A percentile compares a stretch with the other conserved stretches of the same genome.
Evolutionary conservation across 1,139 yeast genomes (phyloP).

Genomic region (Candida labiduridarum): DNA sequence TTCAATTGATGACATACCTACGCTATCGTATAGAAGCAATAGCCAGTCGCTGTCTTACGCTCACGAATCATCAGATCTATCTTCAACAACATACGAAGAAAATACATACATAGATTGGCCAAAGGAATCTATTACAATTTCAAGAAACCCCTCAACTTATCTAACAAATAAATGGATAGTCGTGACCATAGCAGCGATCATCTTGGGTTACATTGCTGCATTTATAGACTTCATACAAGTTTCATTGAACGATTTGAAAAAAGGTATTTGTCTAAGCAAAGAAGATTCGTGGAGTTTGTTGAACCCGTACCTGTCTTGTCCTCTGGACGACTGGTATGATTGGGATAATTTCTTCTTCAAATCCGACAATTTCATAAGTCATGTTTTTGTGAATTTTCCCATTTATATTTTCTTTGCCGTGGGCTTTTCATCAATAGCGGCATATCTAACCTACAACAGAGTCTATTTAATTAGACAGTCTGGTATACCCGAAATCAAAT

Average conservation of each 20-base stretch:
- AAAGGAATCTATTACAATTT: conserved; percentile 23
- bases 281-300: conserved; percentile 46
- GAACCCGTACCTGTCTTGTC: conserved; percentile 50
- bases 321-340: conserved; percentile 43
- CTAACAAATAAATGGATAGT: conserved; percentile 54
- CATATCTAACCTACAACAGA: conserved; percentile 29
- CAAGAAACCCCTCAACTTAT: conserved; percentile 12
- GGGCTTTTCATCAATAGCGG: conserved; percentile 29
- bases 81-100: conserved; percentile 21
- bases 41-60: not conserved
- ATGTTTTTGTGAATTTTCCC: conserved; percentile 38
- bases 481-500: conserved; percentile 72
- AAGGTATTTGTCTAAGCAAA: conserved; percentile 43
- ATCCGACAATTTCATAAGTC: conserved; percentile 20
- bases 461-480: conserved; percentile 56
- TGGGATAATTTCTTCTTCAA: conserved; percentile 40
- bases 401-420: conserved; percentile 36
- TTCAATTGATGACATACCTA: conserved; percentile 15
- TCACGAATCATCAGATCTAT: not conserved
- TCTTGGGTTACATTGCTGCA: conserved; percentile 62
- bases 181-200: conserved; percentile 55
- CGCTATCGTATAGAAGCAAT: conserved; percentile 9
- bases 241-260: conserved; percentile 65
- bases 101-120: conserved; percentile 44
- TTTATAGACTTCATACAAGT: conserved; percentile 60